phyloP scores from a whole-genome alignment of 2,329 filamentous ascomycete genomes.

The Talaromyces islandicus region DNA sequence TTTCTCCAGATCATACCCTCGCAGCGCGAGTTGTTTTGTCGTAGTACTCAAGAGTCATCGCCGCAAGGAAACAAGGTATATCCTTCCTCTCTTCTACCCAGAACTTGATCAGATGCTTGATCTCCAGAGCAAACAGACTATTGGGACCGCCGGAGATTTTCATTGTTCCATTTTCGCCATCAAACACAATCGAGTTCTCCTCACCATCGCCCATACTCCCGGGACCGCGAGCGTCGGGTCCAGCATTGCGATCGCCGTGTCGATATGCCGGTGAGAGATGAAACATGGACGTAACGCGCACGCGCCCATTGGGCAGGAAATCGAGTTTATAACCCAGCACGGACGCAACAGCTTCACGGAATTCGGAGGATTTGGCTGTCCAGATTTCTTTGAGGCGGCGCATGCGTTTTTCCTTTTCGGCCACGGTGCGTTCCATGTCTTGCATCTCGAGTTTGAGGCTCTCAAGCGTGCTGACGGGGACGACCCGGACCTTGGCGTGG shows the following conservation, averaged over 20 bases:
- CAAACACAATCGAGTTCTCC: conserved; percentile 67
- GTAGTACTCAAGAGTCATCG: conserved; percentile 87
- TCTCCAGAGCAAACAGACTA: conserved; percentile 78
- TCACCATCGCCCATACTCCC: conserved; percentile 42
- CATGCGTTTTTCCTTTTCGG: conserved; percentile 70
- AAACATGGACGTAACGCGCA: conserved; percentile 82
- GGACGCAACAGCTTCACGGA: conserved; percentile 88
- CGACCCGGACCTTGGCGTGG: conserved; percentile 49
- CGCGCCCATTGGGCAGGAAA: conserved; percentile 95
- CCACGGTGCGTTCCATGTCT: conserved; percentile 63
- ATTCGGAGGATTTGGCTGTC: conserved; percentile 84
- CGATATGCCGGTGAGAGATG: conserved; percentile 56
- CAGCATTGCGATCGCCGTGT: conserved; percentile 39
- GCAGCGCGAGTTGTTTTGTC: conserved; percentile 51
- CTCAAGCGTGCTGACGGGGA: conserved; percentile 72
- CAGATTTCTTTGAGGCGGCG: conserved; percentile 88
- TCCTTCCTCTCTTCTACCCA: conserved; percentile 94
- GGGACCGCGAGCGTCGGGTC: conserved; percentile 47
- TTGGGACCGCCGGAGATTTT: conserved; percentile 89
- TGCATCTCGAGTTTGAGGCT: conserved; percentile 69
- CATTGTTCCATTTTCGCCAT: conserved; percentile 93
- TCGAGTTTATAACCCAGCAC: conserved; percentile 92
- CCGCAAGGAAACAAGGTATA: conserved; percentile 87
- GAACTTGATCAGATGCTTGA: conserved; percentile 81
- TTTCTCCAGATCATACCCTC: conserved; percentile 15